Base-by-base conservation (phyloP, 768 basidiomycete species). In the Antrodiella citrinella region DNA sequence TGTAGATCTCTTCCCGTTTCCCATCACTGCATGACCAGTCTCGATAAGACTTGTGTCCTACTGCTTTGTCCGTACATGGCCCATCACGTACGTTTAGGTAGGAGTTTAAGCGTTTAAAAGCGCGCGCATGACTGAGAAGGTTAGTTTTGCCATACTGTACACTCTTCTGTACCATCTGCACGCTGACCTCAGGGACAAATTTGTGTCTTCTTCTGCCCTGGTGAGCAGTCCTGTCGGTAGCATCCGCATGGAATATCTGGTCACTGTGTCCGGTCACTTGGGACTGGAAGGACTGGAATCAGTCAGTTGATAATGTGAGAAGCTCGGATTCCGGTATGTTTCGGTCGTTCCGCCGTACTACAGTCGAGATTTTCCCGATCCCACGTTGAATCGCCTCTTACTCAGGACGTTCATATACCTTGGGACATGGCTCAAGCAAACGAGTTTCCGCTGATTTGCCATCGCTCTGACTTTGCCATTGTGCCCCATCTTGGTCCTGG, bases 281-380 rank as follows among this genome's bases (percentile, higher is more conserved):
- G 30, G 30, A 35, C 30, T 7, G 30, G 7, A 7, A n/a, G n/a
- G n/a, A 18, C 35, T 38, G 48, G 54, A 47, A 41, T 43, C 35
- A 48, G 52, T 57, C 59, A 60, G 53, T 53, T 57, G 57, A 57
- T 52, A 49, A 54, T 53, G 54, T 55, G 58, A 35, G 49, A 51
- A 51, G 49, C 35, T 50, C 57, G 57, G 55, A 44, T 42, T 45
- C 53, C 55, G 56, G 55, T 53, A 50, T 45, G 44, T 35, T 30
- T 50, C 49, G 49, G 44, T 45, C 19, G n/a, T 44, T 40, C 45
- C 39, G 50, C 54, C 58, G 52, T 39, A 50, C 56, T 51, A 53
- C 51, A 54, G 50, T 57, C 60, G 60, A 61, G 60, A 59, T 60
- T 63, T 59, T 51, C 51, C 58, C 58, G 57, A 48, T 58, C 57